Conservation (phyloP, 2,329 filamentous ascomycete species). For the Arthroderma sp. region DNA sequence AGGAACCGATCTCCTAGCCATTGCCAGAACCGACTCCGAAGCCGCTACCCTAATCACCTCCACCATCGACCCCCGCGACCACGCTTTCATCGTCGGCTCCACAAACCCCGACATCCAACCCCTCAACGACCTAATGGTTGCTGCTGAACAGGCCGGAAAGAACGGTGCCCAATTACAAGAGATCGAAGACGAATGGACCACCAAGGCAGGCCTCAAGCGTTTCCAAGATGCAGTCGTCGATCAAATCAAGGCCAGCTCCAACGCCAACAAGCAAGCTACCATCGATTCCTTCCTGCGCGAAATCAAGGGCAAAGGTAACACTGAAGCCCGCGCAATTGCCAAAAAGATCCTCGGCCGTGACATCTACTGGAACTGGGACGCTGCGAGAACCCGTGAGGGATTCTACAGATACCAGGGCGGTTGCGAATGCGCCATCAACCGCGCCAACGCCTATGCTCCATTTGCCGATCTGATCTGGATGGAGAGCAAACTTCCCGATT, state of each 20-base stretch:
- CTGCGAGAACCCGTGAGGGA: slow-evolving; percentile 83
- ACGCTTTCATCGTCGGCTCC: slow-evolving; percentile 77
- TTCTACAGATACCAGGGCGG: slow-evolving; percentile 90
- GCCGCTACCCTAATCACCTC: slow-evolving; percentile 94
- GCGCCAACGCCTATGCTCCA: slow-evolving; percentile 80
- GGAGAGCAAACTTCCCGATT: slow-evolving; percentile 96
- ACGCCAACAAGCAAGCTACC: slow-evolving; percentile 53
- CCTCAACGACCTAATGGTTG: slow-evolving; percentile 80
- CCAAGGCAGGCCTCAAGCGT: slow-evolving; percentile 65
- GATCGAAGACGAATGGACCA: slow-evolving; percentile 81
- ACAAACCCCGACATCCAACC: slow-evolving; percentile 78
- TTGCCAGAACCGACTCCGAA: slow-evolving; percentile 94
- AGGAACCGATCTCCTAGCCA: slow-evolving; percentile 73
- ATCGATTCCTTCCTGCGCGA: slow-evolving; percentile 53
- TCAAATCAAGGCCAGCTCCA: slow-evolving; percentile 56
- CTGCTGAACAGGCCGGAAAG: slow-evolving; percentile 72
- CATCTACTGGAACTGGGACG: slow-evolving; percentile 88
- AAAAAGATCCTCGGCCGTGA: slow-evolving; percentile 64
- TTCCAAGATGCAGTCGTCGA: slow-evolving; percentile 84
- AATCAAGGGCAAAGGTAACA: slow-evolving; percentile 71
- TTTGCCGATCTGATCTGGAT: slow-evolving; percentile 98
- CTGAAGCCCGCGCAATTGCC: slow-evolving; percentile 68
- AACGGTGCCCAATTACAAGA: slow-evolving; percentile 66
- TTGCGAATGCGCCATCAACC: slow-evolving; percentile 79
- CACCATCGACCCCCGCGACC: slow-evolving; percentile 90